A percentile compares a stretch with the other conserved stretches of the same genome.
Conservation (phyloP, 2,329 filamentous ascomycete genomes). For the Trichoderma endophyticum region DNA sequence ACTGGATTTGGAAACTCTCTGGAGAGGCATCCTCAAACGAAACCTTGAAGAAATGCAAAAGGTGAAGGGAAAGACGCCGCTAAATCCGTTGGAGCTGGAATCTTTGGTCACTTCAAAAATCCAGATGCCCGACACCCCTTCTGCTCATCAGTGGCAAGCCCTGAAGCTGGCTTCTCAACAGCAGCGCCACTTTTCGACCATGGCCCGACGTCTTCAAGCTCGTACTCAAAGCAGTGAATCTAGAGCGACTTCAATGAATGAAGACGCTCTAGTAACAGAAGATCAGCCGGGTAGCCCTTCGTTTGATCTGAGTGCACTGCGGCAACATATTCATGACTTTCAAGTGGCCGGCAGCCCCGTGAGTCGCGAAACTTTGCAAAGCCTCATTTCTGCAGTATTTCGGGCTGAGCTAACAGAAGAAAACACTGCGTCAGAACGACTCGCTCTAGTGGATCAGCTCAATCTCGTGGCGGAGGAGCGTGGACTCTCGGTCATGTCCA, state of each 20-base stretch:
- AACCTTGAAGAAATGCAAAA: slow-evolving; percentile 33
- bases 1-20: slow-evolving; percentile 52
- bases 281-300: background rate
- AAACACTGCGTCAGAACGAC: slow-evolving; percentile 29
- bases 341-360: slow-evolving; percentile 37
- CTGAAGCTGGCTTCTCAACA: slow-evolving; percentile 35
- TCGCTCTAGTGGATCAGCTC: slow-evolving; percentile 42
- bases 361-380: slow-evolving; percentile 34
- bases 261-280: background rate
- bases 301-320: slow-evolving; percentile 24
- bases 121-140: slow-evolving; percentile 31
- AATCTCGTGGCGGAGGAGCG: slow-evolving; percentile 46
- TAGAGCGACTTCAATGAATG: background rate
- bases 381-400: slow-evolving; percentile 41
- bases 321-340: slow-evolving; percentile 38
- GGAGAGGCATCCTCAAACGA: slow-evolving; percentile 42
- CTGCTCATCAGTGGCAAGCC: slow-evolving; percentile 36
- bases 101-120: slow-evolving; percentile 32
- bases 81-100: slow-evolving; percentile 30
- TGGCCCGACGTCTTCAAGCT: slow-evolving; percentile 25
- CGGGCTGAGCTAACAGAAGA: slow-evolving; percentile 22
- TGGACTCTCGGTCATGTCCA: slow-evolving; percentile 40
- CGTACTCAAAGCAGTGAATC: background rate
- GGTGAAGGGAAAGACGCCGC: slow-evolving; percentile 28
- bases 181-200: slow-evolving; percentile 35